Evolutionary conservation across 164 flowering plant genomes (phyloP).

Genomic region (Euptelea pleiosperma): DNA sequence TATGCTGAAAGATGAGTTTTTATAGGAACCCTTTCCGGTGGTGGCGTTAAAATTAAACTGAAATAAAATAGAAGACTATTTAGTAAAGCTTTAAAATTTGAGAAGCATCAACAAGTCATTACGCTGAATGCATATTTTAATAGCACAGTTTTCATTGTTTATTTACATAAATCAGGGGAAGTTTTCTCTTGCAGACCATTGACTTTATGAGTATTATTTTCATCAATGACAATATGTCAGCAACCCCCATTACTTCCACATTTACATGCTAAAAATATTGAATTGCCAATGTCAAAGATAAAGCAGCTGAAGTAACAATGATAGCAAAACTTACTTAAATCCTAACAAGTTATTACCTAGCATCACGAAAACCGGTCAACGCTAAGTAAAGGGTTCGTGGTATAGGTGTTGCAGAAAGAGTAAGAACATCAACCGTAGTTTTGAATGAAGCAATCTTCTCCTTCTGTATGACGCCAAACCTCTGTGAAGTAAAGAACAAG

Average conservation of each 20-base stretch:
- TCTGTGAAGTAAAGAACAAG: slow-evolving; percentile 41
- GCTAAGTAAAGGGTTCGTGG: slow-evolving; percentile 96
- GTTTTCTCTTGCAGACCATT: too few species aligned
- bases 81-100: slow-evolving; percentile 4
- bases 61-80: slow-evolving; percentile 4
- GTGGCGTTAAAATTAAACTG: slow-evolving; percentile 95
- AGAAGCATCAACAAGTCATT: not conserved
- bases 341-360: slow-evolving; percentile 54
- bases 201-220: not conserved
- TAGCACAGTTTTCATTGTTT: not conserved
- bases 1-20: slow-evolving; percentile 80
- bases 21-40: slow-evolving; percentile 98
- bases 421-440: slow-evolving; percentile 94
- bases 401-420: slow-evolving; percentile 98
- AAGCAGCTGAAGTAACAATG: not conserved
- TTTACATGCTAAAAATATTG: not conserved
- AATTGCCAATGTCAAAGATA: not conserved
- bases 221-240: not conserved
- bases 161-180: not conserved
- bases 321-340: slow-evolving; percentile 1
- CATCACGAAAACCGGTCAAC: slow-evolving; percentile 97
- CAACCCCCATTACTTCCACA: not conserved
- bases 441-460: slow-evolving; percentile 97
- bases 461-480: slow-evolving; percentile 98
- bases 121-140: not conserved